Evolutionary conservation across 73 alveolate genomes (phyloP).

Genomic region (Tetrahymena thermophila): DNA sequence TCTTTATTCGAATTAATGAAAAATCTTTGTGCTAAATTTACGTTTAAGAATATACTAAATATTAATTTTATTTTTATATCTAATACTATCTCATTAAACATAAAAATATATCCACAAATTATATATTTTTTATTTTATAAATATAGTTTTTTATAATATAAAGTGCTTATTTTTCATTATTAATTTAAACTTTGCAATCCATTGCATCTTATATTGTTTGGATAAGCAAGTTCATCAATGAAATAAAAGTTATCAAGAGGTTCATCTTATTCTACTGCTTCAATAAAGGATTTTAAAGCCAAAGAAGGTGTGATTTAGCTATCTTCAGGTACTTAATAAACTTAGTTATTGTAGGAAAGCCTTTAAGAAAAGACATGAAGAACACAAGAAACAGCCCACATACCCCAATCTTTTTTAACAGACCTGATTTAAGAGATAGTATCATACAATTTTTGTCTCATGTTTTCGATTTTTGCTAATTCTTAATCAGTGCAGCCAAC

Average conservation of each 20-base stretch:
- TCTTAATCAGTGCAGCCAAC: neutral
- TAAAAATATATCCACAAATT: too few species aligned
- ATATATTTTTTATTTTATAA: too few species aligned
- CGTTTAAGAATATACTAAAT: too few species aligned
- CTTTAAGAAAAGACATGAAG: neutral
- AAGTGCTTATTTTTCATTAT: neutral
- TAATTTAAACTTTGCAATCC: neutral
- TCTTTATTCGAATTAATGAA: too few species aligned
- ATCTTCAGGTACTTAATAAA: neutral
- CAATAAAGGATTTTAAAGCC: neutral
- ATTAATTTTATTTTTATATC: too few species aligned
- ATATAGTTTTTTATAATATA: neutral
- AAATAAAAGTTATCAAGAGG: neutral
- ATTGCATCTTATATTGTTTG: neutral
- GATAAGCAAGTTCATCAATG: neutral
- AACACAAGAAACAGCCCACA: constrained; percentile 2
- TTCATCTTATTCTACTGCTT: neutral
- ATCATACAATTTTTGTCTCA: neutral
- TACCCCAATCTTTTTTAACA: neutral
- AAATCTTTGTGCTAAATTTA: too few species aligned
- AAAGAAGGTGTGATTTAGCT: neutral
- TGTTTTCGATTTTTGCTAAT: neutral
- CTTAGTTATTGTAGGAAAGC: neutral
- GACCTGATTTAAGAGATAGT: neutral
- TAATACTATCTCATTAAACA: too few species aligned